phyloP scores from a whole-genome alignment of 768 basidiomycete genomes.

The Russula brevipes region DNA sequence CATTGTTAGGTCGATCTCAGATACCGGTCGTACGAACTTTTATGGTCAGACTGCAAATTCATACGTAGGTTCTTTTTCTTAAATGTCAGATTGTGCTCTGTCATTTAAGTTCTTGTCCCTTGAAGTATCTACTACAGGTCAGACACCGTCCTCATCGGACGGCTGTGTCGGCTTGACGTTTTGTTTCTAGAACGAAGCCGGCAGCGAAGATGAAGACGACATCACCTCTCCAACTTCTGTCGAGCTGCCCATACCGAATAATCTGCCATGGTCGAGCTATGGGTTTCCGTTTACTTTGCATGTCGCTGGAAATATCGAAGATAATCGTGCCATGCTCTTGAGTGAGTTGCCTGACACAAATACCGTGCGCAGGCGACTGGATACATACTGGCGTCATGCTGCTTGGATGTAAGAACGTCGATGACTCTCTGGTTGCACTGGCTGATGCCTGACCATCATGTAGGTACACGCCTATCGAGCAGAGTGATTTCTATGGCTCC shows the following conservation, averaged over 20 bases:
- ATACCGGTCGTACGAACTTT: constrained; percentile 57
- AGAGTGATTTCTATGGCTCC: constrained; percentile 49
- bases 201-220: constrained; percentile 49
- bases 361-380: constrained; percentile 36
- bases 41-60: constrained; percentile 64
- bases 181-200: constrained; percentile 49
- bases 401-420: constrained; percentile 59
- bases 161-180: constrained; percentile 14
- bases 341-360: constrained; percentile 41
- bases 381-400: constrained; percentile 60
- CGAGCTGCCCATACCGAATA: constrained; percentile 42
- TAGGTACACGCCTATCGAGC: constrained; percentile 65
- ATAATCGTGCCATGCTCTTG: constrained; percentile 42
- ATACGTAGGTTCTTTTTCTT: constrained; percentile 45
- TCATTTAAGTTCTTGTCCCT: constrained; percentile 6
- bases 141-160: constrained; percentile 24
- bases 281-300: constrained; percentile 51
- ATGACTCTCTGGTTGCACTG: background rate
- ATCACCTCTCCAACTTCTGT: constrained; percentile 34
- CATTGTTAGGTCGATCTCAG: constrained; percentile 50
- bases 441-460: constrained; percentile 2
- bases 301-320: constrained; percentile 40
- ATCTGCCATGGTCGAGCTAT: constrained; percentile 55
- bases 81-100: constrained; percentile 8
- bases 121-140: constrained; percentile 63